phyloP scores from a whole-genome alignment of 768 basidiomycete species.

The Mycena venus region DNA sequence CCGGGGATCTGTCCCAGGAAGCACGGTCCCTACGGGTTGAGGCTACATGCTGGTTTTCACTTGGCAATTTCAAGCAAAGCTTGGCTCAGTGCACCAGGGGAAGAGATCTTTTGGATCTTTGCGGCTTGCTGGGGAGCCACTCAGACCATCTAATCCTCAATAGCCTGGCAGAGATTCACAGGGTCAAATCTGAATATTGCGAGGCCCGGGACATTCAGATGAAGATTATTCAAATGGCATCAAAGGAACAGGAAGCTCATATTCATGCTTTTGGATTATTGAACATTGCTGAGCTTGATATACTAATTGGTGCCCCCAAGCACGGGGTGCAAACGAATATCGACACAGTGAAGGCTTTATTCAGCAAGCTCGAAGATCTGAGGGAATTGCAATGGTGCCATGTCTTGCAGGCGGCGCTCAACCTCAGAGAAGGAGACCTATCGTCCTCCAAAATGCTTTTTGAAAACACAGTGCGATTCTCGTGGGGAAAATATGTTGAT shows the following conservation, averaged over 20 bases:
- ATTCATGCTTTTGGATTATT: too few species aligned
- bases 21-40: neutral
- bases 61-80: neutral
- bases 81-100: neutral
- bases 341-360: too few species aligned
- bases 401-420: too few species aligned
- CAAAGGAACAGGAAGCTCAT: too few species aligned
- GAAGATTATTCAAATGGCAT: too few species aligned
- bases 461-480: neutral
- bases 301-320: too few species aligned
- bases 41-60: neutral
- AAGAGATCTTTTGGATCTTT: neutral
- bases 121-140: neutral
- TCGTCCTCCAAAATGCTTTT: neutral
- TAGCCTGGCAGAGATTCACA: neutral
- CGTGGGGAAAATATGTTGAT: neutral
- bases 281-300: too few species aligned
- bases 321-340: too few species aligned
- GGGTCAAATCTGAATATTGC: neutral
- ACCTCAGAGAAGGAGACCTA: too few species aligned
- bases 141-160: neutral
- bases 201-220: too few species aligned
- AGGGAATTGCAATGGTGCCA: too few species aligned
- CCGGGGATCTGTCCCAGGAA: neutral
- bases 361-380: too few species aligned